Conservation (phyloP, 148 eudicot species). For the Polygonum aviculare region DNA sequence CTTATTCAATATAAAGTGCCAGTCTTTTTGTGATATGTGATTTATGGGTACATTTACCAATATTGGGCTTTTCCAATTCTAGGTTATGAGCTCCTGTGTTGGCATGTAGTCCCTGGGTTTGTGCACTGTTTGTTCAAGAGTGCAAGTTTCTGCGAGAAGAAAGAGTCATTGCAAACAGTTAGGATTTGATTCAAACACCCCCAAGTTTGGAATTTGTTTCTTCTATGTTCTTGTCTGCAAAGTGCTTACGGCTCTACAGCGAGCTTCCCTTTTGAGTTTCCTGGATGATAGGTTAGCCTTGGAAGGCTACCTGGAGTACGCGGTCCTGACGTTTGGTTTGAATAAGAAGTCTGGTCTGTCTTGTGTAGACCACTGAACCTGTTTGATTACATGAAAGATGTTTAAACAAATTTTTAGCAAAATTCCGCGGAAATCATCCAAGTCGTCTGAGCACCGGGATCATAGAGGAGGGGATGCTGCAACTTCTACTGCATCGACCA, state of each 20-base stretch:
- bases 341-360: not conserved
- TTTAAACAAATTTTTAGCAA: conserved; percentile 6
- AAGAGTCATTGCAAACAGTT: not conserved
- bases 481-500: conserved; percentile 6
- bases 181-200: not conserved
- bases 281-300: not conserved
- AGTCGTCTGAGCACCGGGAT: conserved; percentile 9
- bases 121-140: not conserved
- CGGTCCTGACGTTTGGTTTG: not conserved
- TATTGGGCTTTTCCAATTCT: not conserved
- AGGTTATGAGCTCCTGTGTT: not conserved
- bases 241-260: not conserved
- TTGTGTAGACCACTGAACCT: not conserved
- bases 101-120: not conserved
- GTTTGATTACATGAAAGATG: not conserved
- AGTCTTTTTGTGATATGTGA: not conserved
- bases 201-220: not conserved
- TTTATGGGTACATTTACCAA: not conserved
- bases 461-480: conserved; percentile 1
- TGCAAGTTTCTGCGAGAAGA: not conserved
- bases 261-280: not conserved
- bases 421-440: conserved; percentile 10
- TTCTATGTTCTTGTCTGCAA: not conserved
- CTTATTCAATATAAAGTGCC: not conserved
- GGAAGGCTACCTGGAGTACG: not conserved